Base-by-base conservation (phyloP, 1,284 basidiomycete genomes). In the Ceratobasidium sp. region DNA sequence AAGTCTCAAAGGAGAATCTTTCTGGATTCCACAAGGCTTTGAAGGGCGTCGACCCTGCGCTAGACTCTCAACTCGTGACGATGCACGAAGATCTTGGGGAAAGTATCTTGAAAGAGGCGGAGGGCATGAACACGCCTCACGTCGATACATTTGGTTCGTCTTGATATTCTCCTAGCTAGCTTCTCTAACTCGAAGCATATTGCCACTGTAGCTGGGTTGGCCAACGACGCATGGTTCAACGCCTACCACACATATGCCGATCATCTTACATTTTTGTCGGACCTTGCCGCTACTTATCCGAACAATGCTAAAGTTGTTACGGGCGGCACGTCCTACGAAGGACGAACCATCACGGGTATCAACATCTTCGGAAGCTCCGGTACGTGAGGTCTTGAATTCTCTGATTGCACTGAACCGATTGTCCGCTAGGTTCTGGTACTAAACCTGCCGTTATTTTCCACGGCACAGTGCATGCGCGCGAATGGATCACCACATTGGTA, bases 401-500 rank as follows among this genome's bases (percentile, higher is more conserved):
- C 36, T n/a, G n/a, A n/a, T n/a, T n/a, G n/a, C n/a, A n/a, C n/a
- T n/a, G n/a, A n/a, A n/a, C n/a, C n/a, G n/a, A n/a, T n/a, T n/a
- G n/a, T n/a, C n/a, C n/a, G n/a, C n/a, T 17, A 63, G 74, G 74
- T 29, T 53, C 56, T n/a, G 74, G 74, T 11, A 62, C 64, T 11
- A 75, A 75, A 29, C 74, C 74, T 6, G 74, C 74, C 1, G 54
- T 75, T 47, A 62, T 75, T 9, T 75, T 67, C 66, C 74, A 75
- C 48, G 74, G 66, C 3, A 75, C 67, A 8, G 74, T 75, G 31
- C 74, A 75, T 33, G 74, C 74, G 14, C 74, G 74, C 6, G 74
- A 75, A 54, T 75, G 74, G 74, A 75, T 75, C 56, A 71, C 74
- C 5, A 71, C 60, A 8, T 63, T 75, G 74, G 74, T 75, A 54